Conservation (phyloP, 768 basidiomycete species). For the Heimioporus sp. region DNA sequence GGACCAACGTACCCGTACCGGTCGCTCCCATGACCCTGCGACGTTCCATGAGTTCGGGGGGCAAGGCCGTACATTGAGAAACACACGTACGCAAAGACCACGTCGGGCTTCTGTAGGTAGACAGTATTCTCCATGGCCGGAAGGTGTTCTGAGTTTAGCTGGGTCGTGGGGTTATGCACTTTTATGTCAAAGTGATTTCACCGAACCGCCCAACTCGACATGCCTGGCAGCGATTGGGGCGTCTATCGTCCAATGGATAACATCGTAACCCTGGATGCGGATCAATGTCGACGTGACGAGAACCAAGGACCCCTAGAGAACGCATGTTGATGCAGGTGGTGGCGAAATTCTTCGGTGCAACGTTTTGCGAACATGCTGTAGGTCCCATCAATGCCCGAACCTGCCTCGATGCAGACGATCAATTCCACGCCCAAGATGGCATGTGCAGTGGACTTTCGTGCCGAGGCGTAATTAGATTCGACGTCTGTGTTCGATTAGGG, state of each 20-base stretch:
- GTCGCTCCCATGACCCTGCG: constrained; percentile 10
- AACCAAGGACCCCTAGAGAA: neutral
- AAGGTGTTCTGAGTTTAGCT: neutral
- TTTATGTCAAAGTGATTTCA: too few species aligned
- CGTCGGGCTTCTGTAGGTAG: neutral
- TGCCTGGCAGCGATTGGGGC: too few species aligned
- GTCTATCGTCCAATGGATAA: neutral
- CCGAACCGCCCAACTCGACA: too few species aligned
- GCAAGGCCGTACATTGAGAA: neutral
- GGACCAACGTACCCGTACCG: constrained; percentile 3
- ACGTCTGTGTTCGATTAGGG: too few species aligned
- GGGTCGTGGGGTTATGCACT: neutral
- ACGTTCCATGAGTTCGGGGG: neutral
- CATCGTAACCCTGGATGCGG: neutral
- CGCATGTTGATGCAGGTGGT: neutral
- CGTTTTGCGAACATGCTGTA: neutral
- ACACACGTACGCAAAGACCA: constrained; percentile 4
- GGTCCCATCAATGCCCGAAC: too few species aligned
- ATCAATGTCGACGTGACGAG: neutral
- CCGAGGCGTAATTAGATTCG: too few species aligned
- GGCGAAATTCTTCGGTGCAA: neutral
- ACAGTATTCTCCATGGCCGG: neutral
- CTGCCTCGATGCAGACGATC: too few species aligned
- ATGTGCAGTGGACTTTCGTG: too few species aligned
- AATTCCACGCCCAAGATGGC: too few species aligned